phyloP scores from a whole-genome alignment of 2,329 filamentous ascomycete species.

The Fusarium papillatum region DNA sequence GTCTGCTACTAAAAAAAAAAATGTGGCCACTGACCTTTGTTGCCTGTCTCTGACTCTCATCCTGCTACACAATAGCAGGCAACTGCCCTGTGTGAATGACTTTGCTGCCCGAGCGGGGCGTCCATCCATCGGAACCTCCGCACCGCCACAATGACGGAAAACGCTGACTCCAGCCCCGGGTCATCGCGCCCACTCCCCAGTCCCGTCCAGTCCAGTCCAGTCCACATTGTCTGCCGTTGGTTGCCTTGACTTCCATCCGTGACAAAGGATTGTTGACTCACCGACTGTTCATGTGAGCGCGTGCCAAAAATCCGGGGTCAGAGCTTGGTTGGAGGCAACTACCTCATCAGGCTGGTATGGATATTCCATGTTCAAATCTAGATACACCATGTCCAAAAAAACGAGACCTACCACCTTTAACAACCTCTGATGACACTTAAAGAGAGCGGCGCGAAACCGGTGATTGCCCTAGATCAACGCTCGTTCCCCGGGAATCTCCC shows the following conservation, averaged over 20 bases:
- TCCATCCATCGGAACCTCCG: neutral
- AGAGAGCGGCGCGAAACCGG: neutral
- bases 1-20: constrained; percentile 6
- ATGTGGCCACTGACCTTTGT: neutral
- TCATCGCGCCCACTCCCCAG: neutral
- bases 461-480: neutral
- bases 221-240: neutral
- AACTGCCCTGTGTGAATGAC: neutral
- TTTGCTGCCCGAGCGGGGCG: constrained; percentile 29
- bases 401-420: neutral
- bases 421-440: neutral
- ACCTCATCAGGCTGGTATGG: neutral
- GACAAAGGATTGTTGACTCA: constrained; percentile 1
- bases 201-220: neutral
- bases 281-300: neutral
- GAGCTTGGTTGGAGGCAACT: neutral
- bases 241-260: neutral
- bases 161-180: neutral
- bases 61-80: constrained; percentile 27
- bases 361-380: neutral
- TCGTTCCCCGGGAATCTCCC: neutral
- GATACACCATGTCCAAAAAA: neutral
- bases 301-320: neutral
- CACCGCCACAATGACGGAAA: constrained; percentile 8
- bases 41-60: neutral